Evolutionary conservation across 164 flowering plant species (phyloP).

Genomic region (Pachysandra terminalis): DNA sequence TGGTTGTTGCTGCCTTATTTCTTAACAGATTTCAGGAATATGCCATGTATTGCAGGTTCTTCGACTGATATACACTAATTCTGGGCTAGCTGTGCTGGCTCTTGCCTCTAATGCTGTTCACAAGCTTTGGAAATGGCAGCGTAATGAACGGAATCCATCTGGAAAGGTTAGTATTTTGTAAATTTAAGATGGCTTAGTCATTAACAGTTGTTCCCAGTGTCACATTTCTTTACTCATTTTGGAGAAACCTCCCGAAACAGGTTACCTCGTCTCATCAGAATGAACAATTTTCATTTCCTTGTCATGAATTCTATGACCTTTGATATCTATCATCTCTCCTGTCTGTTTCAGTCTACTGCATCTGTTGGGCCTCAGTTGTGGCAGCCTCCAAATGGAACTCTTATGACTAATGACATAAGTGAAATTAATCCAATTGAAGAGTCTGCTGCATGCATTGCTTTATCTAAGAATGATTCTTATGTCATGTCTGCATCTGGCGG

Average conservation of each 20-base stretch:
- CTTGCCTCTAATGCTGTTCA: slow-evolving; percentile 61
- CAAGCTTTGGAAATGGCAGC: slow-evolving; percentile 80
- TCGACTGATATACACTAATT: slow-evolving; percentile 56
- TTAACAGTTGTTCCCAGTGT: too few species aligned
- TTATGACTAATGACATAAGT: slow-evolving; percentile 61
- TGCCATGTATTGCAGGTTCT: slow-evolving; percentile 37
- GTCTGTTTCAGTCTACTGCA: slow-evolving; percentile 51
- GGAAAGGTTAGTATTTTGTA: slow-evolving; percentile 42
- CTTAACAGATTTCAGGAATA: neutral
- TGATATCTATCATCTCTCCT: neutral
- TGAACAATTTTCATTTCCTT: too few species aligned
- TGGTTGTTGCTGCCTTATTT: neutral
- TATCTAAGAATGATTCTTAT: slow-evolving; percentile 61
- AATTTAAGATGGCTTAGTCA: neutral
- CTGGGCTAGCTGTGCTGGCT: slow-evolving; percentile 56
- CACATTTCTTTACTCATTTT: too few species aligned
- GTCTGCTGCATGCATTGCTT: slow-evolving; percentile 62
- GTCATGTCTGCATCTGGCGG: slow-evolving; percentile 74
- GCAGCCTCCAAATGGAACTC: slow-evolving; percentile 64
- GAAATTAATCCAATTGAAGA: slow-evolving; percentile 51
- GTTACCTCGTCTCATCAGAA: too few species aligned
- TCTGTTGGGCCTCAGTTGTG: slow-evolving; percentile 52
- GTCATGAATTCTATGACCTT: neutral
- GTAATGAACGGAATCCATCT: slow-evolving; percentile 49
- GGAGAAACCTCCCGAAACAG: too few species aligned